Evolutionary conservation across 306 rosid species (phyloP).

Genomic region (Sechiopsis laciniata): DNA sequence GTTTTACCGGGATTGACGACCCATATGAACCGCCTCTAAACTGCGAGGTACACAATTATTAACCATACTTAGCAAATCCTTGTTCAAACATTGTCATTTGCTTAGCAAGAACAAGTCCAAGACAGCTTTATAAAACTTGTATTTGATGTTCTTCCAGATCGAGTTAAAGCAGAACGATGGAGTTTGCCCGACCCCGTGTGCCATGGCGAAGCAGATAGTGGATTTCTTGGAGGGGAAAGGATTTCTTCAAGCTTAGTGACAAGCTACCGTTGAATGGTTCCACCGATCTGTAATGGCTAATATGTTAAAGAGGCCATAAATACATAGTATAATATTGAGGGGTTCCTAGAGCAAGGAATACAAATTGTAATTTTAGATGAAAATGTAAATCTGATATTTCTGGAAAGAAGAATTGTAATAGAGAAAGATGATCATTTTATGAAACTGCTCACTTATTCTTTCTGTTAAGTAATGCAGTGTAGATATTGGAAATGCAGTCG

Average conservation of each 20-base stretch:
- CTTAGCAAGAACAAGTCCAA: neutral
- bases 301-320: neutral
- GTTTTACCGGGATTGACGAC: slow-evolving; percentile 86
- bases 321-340: slow-evolving; percentile 7
- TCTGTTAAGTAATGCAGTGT: neutral
- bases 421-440: neutral
- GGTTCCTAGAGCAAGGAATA: slow-evolving; percentile 10
- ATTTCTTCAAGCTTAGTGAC: slow-evolving; percentile 42
- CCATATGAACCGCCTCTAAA: slow-evolving; percentile 76
- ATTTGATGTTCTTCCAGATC: slow-evolving; percentile 36
- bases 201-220: slow-evolving; percentile 59
- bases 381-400: slow-evolving; percentile 10
- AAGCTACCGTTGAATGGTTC: neutral
- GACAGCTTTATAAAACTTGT: neutral
- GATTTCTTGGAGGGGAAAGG: slow-evolving; percentile 65
- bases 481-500: neutral
- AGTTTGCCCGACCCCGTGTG: slow-evolving; percentile 49
- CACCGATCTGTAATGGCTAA: neutral
- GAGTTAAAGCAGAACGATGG: slow-evolving; percentile 45
- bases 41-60: slow-evolving; percentile 49
- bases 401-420: neutral
- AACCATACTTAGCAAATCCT: neutral
- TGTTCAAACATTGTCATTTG: neutral
- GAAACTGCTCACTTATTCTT: slow-evolving; percentile 3
- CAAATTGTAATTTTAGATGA: slow-evolving; percentile 12